phyloP scores from a whole-genome alignment of 1,284 basidiomycete species.

The Trichosporon inkin region DNA sequence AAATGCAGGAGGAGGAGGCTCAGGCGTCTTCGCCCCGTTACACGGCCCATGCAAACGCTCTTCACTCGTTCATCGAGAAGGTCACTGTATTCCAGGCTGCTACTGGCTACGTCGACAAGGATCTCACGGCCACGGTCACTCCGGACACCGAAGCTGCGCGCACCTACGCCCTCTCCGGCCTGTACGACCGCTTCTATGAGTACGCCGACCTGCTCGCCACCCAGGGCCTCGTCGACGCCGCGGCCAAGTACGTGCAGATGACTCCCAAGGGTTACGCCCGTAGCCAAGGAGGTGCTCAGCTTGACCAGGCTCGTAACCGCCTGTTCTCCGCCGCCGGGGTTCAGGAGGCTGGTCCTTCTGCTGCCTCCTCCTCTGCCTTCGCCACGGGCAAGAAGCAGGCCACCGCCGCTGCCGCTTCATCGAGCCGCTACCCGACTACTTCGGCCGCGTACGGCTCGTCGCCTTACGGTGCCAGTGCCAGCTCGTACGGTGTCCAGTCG shows the following conservation, averaged over 20 bases:
- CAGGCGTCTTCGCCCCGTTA: slow-evolving; percentile 58
- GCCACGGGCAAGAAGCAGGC: slow-evolving; percentile 21
- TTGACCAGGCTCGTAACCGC: slow-evolving; percentile 60
- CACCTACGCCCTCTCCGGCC: slow-evolving; percentile 73
- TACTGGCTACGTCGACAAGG: slow-evolving; percentile 78
- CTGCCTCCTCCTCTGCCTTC: slow-evolving; percentile 18
- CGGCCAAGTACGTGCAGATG: slow-evolving; percentile 72
- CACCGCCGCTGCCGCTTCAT: slow-evolving; percentile 15
- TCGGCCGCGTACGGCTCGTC: slow-evolving; percentile 14
- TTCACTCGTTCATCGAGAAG: slow-evolving; percentile 96
- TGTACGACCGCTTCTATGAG: slow-evolving; percentile 93
- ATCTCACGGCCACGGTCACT: slow-evolving; percentile 54
- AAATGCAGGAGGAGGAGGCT: slow-evolving; percentile 82
- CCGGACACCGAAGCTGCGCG: slow-evolving; percentile 57
- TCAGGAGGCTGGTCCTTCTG: slow-evolving; percentile 9
- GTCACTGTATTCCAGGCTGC: slow-evolving; percentile 90
- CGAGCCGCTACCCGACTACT: slow-evolving; percentile 13
- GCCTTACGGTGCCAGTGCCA: slow-evolving; percentile 5
- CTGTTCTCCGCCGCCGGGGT: slow-evolving; percentile 39
- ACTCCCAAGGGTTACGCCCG: slow-evolving; percentile 77
- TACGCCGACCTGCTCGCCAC: slow-evolving; percentile 88
- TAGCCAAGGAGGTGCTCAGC: slow-evolving; percentile 55
- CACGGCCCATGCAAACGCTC: slow-evolving; percentile 77
- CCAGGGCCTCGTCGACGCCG: slow-evolving; percentile 82
- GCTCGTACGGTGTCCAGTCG: slow-evolving; percentile 9